Evolutionary conservation across 2,329 filamentous ascomycete genomes (phyloP).

Genomic region (Metarhizium guizhouense): DNA sequence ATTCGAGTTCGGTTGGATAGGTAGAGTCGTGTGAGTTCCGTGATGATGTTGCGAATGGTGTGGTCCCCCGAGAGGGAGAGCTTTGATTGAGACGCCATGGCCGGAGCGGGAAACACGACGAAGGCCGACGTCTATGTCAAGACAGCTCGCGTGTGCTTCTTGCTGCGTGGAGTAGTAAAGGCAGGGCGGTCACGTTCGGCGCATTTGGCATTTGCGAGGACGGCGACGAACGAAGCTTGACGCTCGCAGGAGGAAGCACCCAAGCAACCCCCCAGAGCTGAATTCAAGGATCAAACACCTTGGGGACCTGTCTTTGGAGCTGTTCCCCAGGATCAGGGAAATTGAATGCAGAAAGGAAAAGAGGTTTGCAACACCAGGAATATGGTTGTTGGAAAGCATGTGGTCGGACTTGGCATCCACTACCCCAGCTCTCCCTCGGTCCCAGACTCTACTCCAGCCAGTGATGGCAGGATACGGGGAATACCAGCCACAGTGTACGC

Average conservation of each 20-base stretch:
- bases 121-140: neutral
- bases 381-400: neutral
- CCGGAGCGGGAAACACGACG: neutral
- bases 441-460: neutral
- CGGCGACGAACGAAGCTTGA: neutral
- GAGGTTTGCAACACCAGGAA: neutral
- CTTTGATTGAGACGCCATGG: conserved; percentile 72
- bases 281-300: neutral
- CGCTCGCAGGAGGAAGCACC: neutral
- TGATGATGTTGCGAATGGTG: conserved; percentile 55
- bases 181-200: neutral
- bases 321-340: neutral
- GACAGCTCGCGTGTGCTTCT: neutral
- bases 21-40: conserved; percentile 63
- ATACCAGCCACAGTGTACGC: neutral
- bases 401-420: neutral
- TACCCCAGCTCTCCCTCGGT: conserved; percentile 1
- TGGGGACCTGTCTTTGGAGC: neutral
- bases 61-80: conserved; percentile 51
- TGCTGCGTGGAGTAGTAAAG: neutral
- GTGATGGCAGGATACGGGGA: neutral
- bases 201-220: neutral
- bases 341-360: neutral
- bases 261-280: neutral
- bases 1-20: conserved; percentile 72